Base-by-base conservation (phyloP, 805 yeast genomes). In the Yarrowia divulgata region DNA sequence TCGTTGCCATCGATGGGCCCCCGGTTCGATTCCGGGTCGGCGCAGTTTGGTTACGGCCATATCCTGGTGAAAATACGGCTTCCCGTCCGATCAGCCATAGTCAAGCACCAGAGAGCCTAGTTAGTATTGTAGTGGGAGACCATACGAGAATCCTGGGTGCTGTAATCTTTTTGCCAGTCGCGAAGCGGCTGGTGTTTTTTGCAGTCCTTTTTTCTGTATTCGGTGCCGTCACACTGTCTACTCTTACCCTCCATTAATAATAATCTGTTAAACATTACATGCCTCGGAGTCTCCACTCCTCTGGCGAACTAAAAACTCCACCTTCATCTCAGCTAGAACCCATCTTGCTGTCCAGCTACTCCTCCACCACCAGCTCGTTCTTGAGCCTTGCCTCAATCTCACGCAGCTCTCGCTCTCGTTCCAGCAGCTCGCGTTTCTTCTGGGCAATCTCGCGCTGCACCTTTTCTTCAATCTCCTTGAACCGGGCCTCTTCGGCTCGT, bases 351-450 rank as follows among this genome's bases (percentile, higher is more conserved):
- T 8, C 63, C 29, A 23, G 29, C 29, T 55, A 40, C 63, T 57
- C 63, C 29, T 60, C 66, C 2, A 60, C 66, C 0, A 45, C 52
- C 42, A 60, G 19, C 52, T 60, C 66, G 34, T 14, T 60, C 52
- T 60, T 60, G 32, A 78, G 71, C n/a, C 77, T 67, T 12, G 80
- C 78, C 71, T 81, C 83, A 63, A 81, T 76, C 39, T 77, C 80
- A 32, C 77, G 75, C 46, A 81, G 75, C 73, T 81, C 82, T 18
- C 75, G 72, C 73, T 81, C 83, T 35, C 84, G 77, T 29, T 79
- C 77, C 19, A 71, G 64, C 29, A 81, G 73, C 70, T 77, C 77
- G n/a, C 73, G 73, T 35, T 80, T 74, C 74, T 77, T 76, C 54
- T 77, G 79, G 55, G 77, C 78, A 60, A 81, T 76, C 69, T 80